phyloP scores from a whole-genome alignment of 139 green algal species.

The Chlamydomonas schloesseri region DNA sequence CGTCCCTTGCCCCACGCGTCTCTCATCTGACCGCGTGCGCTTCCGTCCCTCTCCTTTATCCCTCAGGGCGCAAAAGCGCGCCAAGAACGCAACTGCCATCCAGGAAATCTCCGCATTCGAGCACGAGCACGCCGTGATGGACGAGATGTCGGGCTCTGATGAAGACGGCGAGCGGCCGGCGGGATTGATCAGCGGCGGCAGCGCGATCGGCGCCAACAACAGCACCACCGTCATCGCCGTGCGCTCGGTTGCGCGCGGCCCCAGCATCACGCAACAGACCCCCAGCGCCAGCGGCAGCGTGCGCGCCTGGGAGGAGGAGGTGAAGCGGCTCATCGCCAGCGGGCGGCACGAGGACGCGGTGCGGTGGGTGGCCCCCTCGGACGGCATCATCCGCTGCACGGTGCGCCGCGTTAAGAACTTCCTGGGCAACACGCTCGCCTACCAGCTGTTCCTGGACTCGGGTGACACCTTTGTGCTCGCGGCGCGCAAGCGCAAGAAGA shows the following conservation, averaged over 20 bases:
- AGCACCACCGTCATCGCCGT: not conserved
- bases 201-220: no score
- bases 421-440: conserved; percentile 31
- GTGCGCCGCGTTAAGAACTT: conserved; percentile 52
- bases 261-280: not conserved
- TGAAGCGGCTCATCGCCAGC: conserved; percentile 17
- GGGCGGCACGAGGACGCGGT: conserved; percentile 49
- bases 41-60: not conserved
- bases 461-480: conserved; percentile 82
- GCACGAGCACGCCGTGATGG: not conserved
- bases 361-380: conserved; percentile 40
- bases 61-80: not conserved
- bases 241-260: not conserved
- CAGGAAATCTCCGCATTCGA: not conserved
- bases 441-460: conserved; percentile 70
- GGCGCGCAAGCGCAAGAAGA: conserved; percentile 90
- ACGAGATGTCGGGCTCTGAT: not conserved
- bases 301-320: conserved; percentile 47
- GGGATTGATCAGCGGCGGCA: no score
- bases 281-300: not conserved
- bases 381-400: conserved; percentile 57
- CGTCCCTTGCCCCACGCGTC: no score
- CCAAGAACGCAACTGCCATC: not conserved
- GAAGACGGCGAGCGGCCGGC: not conserved
- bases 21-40: no score